Percentiles rank a stretch among this genome's conserved stretches.
These are phyloP conservation scores for Castanea mollissima DNA, from an alignment of 306 rosid species.

Conservation along the genomic window DNA sequence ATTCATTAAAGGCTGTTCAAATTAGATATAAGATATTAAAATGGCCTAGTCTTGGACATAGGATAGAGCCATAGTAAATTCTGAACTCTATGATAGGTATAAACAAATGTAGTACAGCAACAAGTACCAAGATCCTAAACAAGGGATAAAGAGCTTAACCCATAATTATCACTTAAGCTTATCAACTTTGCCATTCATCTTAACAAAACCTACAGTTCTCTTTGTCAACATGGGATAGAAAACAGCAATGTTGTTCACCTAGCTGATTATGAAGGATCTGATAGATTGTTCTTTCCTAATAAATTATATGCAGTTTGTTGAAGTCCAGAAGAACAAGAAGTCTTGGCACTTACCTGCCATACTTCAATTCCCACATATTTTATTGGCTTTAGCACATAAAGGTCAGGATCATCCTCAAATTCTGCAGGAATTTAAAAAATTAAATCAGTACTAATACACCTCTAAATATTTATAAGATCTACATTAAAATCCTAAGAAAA, in stretches of 20 bases:
- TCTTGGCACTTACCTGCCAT: conserved; percentile 74
- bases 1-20: not conserved
- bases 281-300: not conserved
- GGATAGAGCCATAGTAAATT: not conserved
- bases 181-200: not conserved
- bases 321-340: not conserved
- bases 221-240: not conserved
- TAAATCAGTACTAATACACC: not conserved
- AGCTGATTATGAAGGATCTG: not conserved
- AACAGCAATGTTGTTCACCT: not conserved
- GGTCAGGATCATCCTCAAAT: conserved; percentile 91
- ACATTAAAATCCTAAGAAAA: not conserved
- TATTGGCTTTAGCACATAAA: conserved; percentile 81
- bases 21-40: not conserved
- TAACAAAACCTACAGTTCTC: not conserved
- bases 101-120: too few species aligned
- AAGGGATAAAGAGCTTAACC: not conserved
- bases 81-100: too few species aligned
- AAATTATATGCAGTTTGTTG: not conserved
- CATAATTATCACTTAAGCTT: not conserved
- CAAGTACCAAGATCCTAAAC: not conserved
- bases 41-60: not conserved
- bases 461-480: not conserved
- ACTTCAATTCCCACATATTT: conserved; percentile 96
- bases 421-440: conserved; percentile 45